A percentile compares a stretch with the other conserved stretches of the same genome.
These are phyloP conservation scores for Pichia californica DNA, from an alignment of 805 yeast species.

Conservation along the genomic window DNA sequence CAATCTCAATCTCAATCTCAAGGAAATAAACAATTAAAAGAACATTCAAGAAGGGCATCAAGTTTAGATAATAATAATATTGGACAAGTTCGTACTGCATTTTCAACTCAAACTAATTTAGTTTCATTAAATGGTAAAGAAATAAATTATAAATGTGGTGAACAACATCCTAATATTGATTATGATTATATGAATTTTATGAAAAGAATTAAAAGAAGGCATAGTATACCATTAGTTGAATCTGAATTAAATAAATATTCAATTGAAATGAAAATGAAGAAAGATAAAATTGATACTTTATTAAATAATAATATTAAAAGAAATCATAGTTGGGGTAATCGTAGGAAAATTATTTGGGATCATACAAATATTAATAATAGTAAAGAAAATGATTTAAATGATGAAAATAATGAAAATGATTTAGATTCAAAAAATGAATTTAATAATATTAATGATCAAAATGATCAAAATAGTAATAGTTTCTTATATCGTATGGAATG, in stretches of 20 bases:
- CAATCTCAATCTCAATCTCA: no score
- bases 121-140: not conserved
- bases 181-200: conserved; percentile 18
- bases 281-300: conserved; percentile 7
- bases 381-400: not conserved
- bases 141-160: no score
- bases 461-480: not conserved
- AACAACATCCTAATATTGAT: conserved; percentile 10
- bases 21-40: no score
- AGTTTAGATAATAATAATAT: not conserved
- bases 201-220: conserved; percentile 29
- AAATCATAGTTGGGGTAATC: conserved; percentile 3
- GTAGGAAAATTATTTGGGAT: conserved; percentile 2
- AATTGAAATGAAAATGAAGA: conserved; percentile 18
- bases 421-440: not conserved
- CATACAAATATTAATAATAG: not conserved
- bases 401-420: not conserved
- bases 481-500: not conserved
- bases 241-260: conserved; percentile 29
- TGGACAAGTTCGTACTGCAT: not conserved
- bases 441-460: not conserved
- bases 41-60: conserved; percentile 6
- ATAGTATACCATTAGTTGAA: conserved; percentile 33
- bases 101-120: conserved; percentile 3
- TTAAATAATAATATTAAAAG: conserved; percentile 14